A percentile compares a stretch with the other conserved stretches of the same genome.
phyloP scores from a whole-genome alignment of 352 stramenopile genomes.

The Pythium coloratum region DNA sequence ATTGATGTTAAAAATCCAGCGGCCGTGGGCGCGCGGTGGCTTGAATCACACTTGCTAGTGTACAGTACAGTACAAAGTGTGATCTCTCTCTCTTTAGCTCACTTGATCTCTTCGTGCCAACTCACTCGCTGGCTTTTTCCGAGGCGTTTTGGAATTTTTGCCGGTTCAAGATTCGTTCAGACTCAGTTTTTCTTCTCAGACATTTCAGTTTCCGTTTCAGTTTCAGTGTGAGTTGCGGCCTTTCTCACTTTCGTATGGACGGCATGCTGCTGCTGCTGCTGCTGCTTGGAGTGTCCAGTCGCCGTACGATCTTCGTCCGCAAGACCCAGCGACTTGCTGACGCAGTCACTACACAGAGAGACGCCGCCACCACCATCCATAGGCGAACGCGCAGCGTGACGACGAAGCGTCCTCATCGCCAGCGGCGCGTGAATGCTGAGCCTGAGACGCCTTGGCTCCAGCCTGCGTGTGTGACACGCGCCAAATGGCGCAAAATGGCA shows the following conservation, averaged over 20 bases:
- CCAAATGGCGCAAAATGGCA: neutral
- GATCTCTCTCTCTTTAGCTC: neutral
- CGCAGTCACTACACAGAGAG: neutral
- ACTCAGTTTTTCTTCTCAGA: no score
- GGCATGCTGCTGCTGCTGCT: neutral
- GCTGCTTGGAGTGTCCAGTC: neutral
- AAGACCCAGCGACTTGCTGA: neutral
- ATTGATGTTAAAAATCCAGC: neutral
- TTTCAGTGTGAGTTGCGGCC: neutral
- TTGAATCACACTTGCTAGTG: neutral
- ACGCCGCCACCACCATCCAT: neutral
- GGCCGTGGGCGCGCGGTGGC: neutral
- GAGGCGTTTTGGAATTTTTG: neutral
- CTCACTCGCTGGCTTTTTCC: slow-evolving; percentile 2
- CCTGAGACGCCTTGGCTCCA: neutral
- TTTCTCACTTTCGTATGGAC: neutral
- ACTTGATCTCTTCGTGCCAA: neutral
- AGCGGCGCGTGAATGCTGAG: neutral
- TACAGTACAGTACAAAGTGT: neutral
- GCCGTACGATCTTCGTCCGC: neutral
- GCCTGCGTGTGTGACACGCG: neutral
- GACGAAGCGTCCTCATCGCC: neutral
- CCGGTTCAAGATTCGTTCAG: neutral
- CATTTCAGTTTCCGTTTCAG: no score
- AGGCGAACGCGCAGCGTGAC: neutral